Percentiles rank a stretch among this genome's conserved stretches.
These are phyloP conservation scores for Kwoniella sp. DNA, from an alignment of 768 basidiomycete species.

Conservation along the genomic window DNA sequence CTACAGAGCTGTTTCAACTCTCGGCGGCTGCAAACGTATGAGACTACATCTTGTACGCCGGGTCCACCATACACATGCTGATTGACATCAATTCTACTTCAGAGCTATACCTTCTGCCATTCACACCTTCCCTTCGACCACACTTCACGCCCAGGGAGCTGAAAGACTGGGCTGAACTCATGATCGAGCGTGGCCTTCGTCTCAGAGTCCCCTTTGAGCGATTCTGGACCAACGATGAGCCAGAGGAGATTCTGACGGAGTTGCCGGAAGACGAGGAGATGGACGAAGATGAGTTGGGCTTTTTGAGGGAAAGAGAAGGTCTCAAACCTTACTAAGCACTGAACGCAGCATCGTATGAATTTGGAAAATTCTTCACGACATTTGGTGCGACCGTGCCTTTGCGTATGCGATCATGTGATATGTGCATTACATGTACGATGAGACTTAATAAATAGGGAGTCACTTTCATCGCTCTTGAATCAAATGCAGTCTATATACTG, in stretches of 20 bases:
- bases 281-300: conserved; percentile 47
- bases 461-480: too few relatives aligned
- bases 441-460: too few relatives aligned
- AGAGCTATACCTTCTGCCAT: conserved; percentile 58
- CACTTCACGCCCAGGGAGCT: conserved; percentile 56
- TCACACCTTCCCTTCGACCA: conserved; percentile 49
- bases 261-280: conserved; percentile 42
- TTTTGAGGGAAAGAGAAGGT: conserved; percentile 46
- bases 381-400: too few relatives aligned
- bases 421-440: too few relatives aligned
- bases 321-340: conserved; percentile 53
- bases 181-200: conserved; percentile 57
- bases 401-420: too few relatives aligned
- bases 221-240: conserved; percentile 31
- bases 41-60: not conserved
- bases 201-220: conserved; percentile 51
- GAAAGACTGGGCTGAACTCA: conserved; percentile 55
- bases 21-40: conserved; percentile 57
- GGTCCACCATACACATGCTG: not conserved
- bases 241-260: conserved; percentile 27
- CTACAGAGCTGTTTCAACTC: conserved; percentile 54
- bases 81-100: not conserved
- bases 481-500: too few relatives aligned
- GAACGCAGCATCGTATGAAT: too few relatives aligned
- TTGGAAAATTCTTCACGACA: too few relatives aligned